A percentile compares a stretch with the other conserved stretches of the same genome.
These are phyloP conservation scores for Serendipita sp. DNA, from an alignment of 768 basidiomycete species.

Conservation along the genomic window DNA sequence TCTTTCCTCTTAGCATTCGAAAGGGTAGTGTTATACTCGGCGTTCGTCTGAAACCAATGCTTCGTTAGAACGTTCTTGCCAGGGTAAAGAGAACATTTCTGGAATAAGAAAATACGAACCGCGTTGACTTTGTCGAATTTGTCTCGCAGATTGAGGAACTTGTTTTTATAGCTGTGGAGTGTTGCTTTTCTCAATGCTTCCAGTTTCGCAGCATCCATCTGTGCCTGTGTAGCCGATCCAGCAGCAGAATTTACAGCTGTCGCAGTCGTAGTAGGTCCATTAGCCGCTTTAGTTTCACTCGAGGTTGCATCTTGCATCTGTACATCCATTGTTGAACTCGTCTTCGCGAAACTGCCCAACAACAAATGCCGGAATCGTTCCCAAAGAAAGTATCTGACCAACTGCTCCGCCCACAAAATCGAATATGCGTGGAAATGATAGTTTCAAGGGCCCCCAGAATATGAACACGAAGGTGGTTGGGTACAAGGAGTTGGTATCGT, in stretches of 20 bases:
- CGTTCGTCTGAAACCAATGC: neutral
- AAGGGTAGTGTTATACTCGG: neutral
- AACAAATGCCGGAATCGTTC: no score
- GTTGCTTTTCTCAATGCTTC: neutral
- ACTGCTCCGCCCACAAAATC: no score
- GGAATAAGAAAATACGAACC: neutral
- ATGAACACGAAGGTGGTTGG: no score
- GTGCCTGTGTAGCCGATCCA: neutral
- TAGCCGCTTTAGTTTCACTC: neutral
- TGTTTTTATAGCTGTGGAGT: constrained; percentile 3
- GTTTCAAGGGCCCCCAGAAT: no score
- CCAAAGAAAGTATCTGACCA: no score
- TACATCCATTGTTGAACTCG: neutral
- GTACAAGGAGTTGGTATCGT: no score
- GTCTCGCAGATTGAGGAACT: constrained; percentile 3
- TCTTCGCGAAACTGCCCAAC: no score
- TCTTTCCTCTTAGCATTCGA: constrained; percentile 1
- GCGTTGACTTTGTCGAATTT: constrained; percentile 6
- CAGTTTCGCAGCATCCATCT: neutral
- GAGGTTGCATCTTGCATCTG: constrained; percentile 1
- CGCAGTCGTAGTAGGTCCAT: neutral
- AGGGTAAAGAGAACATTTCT: neutral
- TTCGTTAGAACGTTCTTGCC: no score
- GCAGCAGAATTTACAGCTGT: neutral
- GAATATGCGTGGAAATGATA: no score